Evolutionary conservation across 257 asterid genomes (phyloP), one percentile per base, ranked within the genome.

Genomic region (Solanum rostratum): DNA sequence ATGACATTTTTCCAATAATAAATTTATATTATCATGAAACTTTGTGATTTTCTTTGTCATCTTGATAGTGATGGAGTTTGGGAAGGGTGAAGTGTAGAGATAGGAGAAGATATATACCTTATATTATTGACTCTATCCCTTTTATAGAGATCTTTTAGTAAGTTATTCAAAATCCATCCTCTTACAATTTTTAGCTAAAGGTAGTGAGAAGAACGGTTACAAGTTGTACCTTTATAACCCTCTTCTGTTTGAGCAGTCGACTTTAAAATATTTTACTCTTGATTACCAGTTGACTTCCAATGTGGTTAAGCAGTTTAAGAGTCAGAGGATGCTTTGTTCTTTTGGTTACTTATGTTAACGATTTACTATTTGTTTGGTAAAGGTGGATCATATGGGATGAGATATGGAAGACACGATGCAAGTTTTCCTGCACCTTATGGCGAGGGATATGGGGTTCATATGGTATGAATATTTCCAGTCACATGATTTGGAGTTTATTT

Each of bases 381-480:
- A 90, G 99, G 99, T 88, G 96, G 97, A 74, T 89, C 94, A 22
- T 90, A 91, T 89, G 94, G 94, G 55, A 84, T 89, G 91, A 87
- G 89, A 84, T 88, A 87, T 87, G 84, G 90, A 86, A 90, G 91
- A 81, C 87, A 93, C 33, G 90, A 91, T 69, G 89, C 90, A 86
- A 89, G 83, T 83, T 93, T 87, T 81, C 90, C 90, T 83, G 79
- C 89, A 84, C 92, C 92, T 83, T 90, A 94, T 86, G 94, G 89
- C 29, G 93, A 90, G 83, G 94, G 93, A 88, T 93, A 92, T 88
- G 94, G 95, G 63, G 85, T 81, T 85, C 94, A 71, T 87, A 89
- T 89, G 99, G 99, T 96, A 87, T 85, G 92, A 78, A 83, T 86
- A 86, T 83, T 85, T 79, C 86, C 82, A 30, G 78, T 68, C 80